phyloP scores from a whole-genome alignment of 768 basidiomycete species.

The Calocybe cyanea region DNA sequence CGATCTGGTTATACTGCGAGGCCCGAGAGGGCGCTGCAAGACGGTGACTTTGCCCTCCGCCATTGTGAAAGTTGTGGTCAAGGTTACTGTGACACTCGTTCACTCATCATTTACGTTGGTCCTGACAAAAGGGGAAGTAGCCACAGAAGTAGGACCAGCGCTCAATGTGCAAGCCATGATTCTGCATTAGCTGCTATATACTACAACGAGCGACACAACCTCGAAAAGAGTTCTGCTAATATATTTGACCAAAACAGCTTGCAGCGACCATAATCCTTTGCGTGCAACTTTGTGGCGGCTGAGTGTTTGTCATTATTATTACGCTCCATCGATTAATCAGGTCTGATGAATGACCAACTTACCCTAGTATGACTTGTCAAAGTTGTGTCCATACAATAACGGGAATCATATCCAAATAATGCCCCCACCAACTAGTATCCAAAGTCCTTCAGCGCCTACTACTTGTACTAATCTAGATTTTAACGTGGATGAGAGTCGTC shows the following conservation, averaged over 20 bases:
- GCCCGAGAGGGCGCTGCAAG: constrained; percentile 45
- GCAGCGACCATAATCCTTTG: too few species aligned
- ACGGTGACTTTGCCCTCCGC: constrained; percentile 21
- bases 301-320: constrained; percentile 5
- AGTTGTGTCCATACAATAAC: too few species aligned
- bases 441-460: too few species aligned
- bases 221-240: neutral
- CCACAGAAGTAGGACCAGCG: constrained; percentile 13
- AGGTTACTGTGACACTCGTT: constrained; percentile 19
- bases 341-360: too few species aligned
- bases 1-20: constrained; percentile 39
- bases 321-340: neutral
- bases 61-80: constrained; percentile 24
- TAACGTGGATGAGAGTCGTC: too few species aligned
- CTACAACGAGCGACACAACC: neutral
- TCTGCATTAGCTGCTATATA: neutral
- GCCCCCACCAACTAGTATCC: too few species aligned
- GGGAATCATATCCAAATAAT: too few species aligned
- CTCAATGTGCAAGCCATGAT: neutral
- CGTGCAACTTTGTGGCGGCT: neutral
- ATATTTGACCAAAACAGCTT: neutral
- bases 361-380: too few species aligned
- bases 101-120: constrained; percentile 25
- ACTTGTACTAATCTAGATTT: too few species aligned
- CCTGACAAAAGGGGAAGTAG: constrained; percentile 24